Conservation (phyloP, 176 grass and related monocot species). For the Eremochloa ophiuroides region DNA sequence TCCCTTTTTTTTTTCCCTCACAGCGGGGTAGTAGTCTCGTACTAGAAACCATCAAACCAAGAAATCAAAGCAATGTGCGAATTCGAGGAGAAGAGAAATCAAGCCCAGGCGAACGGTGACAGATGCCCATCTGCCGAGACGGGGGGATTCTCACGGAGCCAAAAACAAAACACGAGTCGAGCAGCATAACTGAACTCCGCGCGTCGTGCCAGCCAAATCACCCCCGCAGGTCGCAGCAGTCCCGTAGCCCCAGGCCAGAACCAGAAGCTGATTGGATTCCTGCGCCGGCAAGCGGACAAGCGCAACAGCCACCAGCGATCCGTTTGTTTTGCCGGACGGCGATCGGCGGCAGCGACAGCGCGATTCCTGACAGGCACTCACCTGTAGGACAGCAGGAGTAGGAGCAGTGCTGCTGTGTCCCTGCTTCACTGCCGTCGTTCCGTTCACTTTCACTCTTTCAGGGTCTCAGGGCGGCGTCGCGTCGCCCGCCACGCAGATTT, state of each 20-base stretch:
- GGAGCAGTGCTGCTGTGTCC: background rate
- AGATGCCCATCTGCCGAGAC: background rate
- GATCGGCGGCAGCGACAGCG: background rate
- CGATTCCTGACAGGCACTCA: background rate
- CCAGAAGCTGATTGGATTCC: background rate
- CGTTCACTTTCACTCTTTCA: too few relatives aligned
- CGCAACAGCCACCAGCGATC: background rate
- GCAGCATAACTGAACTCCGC: background rate
- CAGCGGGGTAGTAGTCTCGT: background rate
- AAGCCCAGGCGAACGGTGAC: background rate
- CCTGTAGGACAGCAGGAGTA: too few relatives aligned
- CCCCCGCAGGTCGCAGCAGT: background rate
- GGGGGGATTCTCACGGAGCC: background rate
- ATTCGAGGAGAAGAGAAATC: too few relatives aligned
- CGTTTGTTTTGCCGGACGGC: background rate
- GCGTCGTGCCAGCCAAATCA: background rate
- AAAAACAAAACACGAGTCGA: background rate
- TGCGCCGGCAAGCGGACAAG: conserved; percentile 14
- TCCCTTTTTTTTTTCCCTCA: background rate
- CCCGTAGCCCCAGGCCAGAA: background rate
- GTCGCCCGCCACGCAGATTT: background rate
- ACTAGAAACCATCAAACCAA: background rate
- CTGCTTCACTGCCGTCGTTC: background rate
- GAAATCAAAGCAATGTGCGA: too few relatives aligned
- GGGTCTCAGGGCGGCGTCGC: background rate